A percentile compares a stretch with the other conserved stretches of the same genome.
These are phyloP conservation scores for Eimeria maxima DNA, from an alignment of 169 alveolate genomes.

Conservation along the genomic window DNA sequence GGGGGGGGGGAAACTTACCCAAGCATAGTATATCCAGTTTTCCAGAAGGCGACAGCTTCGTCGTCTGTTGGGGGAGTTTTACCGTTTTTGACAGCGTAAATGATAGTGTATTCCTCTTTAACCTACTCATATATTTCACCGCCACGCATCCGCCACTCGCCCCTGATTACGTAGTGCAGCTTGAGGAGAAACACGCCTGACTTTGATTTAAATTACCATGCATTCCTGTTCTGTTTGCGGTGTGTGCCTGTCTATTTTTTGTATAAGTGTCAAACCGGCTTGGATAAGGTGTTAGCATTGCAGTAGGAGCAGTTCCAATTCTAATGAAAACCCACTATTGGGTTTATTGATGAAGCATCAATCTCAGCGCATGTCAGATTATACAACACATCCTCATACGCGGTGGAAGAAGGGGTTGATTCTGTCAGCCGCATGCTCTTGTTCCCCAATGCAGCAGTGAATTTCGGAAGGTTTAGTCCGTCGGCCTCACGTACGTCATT, in stretches of 20 bases:
- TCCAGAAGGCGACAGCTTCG: conserved; percentile 37
- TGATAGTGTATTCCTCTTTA: not conserved
- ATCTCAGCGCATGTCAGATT: not conserved
- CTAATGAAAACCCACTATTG: not conserved
- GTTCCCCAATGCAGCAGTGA: not conserved
- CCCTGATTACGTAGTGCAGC: not conserved
- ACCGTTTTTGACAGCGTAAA: not conserved
- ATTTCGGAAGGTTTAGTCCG: conserved; percentile 2
- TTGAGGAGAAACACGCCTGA: not conserved
- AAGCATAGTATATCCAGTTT: conserved; percentile 14
- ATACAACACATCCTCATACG: not conserved
- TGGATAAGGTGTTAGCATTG: not conserved
- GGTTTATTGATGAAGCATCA: not conserved
- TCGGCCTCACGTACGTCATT: conserved; percentile 19
- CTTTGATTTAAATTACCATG: not conserved
- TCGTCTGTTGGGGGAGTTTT: not conserved
- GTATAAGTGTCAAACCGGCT: not conserved
- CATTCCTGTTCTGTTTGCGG: not conserved
- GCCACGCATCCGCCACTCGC: not conserved
- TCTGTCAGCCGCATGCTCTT: too few species aligned
- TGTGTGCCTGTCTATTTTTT: not conserved
- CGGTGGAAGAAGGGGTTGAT: not conserved
- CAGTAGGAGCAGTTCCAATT: not conserved
- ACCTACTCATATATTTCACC: conserved; percentile 1
- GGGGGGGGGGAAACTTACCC: not conserved